phyloP scores from a whole-genome alignment of 345 rosid species.

The Atalantia buxifolia region DNA sequence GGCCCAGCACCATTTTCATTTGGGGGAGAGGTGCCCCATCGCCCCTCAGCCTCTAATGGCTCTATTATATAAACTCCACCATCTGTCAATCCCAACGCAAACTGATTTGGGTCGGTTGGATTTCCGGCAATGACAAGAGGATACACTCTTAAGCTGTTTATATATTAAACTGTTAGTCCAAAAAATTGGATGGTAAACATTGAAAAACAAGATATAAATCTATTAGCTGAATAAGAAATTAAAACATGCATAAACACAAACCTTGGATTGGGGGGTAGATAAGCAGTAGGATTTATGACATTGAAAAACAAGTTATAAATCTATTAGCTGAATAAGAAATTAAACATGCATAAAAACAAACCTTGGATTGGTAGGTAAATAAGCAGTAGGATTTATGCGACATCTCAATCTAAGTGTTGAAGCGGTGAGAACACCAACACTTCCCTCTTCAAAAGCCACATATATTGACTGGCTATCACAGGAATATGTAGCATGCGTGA shows the following conservation, averaged over 20 bases:
- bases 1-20: constrained; percentile 69
- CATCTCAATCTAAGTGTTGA: constrained; percentile 71
- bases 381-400: constrained; percentile 68
- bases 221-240: background rate
- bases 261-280: no score
- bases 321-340: background rate
- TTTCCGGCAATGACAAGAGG: constrained; percentile 84
- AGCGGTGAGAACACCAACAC: constrained; percentile 63
- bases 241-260: background rate
- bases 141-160: constrained; percentile 63
- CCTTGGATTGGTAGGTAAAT: constrained; percentile 73
- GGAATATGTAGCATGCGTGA: constrained; percentile 80
- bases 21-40: constrained; percentile 86
- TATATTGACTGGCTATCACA: constrained; percentile 75
- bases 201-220: background rate
- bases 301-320: background rate
- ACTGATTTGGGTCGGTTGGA: constrained; percentile 67
- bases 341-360: constrained; percentile 7
- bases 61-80: constrained; percentile 68
- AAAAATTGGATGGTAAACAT: background rate
- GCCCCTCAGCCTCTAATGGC: constrained; percentile 71
- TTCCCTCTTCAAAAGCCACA: constrained; percentile 75
- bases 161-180: constrained; percentile 15
- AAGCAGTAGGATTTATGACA: background rate
- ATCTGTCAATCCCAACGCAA: constrained; percentile 73